Evolutionary conservation across 75 land plant species (phyloP).

Genomic region (Sequoia sempervirens): DNA sequence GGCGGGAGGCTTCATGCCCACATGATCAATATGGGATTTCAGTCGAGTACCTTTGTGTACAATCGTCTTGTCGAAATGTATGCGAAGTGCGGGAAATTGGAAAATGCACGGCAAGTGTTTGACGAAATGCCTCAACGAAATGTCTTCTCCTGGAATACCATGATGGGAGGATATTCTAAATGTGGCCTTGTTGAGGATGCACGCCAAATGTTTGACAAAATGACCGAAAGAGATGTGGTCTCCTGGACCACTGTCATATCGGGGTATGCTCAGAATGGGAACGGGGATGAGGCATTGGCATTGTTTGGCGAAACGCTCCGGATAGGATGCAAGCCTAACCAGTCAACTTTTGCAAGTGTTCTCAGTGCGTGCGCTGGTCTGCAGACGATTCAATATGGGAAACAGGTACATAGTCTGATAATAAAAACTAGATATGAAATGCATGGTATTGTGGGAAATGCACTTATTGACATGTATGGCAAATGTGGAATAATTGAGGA

Average conservation of each 20-base stretch:
- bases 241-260: constrained; percentile 49
- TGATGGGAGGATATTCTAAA: constrained; percentile 23
- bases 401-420: constrained; percentile 34
- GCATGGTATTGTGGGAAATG: constrained; percentile 27
- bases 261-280: constrained; percentile 35
- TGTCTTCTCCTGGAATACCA: constrained; percentile 44
- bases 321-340: constrained; percentile 16
- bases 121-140: constrained; percentile 23
- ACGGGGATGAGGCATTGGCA: constrained; percentile 12
- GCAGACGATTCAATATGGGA: constrained; percentile 26
- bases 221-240: constrained; percentile 21
- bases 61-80: constrained; percentile 16
- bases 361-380: constrained; percentile 33
- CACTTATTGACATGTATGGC: constrained; percentile 44
- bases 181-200: constrained; percentile 19
- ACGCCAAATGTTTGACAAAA: constrained; percentile 12
- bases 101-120: constrained; percentile 34
- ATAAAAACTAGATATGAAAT: constrained; percentile 21
- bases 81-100: constrained; percentile 23
- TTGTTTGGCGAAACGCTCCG: constrained; percentile 14
- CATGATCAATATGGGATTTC: neutral
- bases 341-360: constrained; percentile 28
- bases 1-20: neutral
- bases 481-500: constrained; percentile 26
- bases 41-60: neutral